These are phyloP conservation scores for Sonneratia alba DNA, from an alignment of 345 rosid species.

Conservation along the genomic window DNA sequence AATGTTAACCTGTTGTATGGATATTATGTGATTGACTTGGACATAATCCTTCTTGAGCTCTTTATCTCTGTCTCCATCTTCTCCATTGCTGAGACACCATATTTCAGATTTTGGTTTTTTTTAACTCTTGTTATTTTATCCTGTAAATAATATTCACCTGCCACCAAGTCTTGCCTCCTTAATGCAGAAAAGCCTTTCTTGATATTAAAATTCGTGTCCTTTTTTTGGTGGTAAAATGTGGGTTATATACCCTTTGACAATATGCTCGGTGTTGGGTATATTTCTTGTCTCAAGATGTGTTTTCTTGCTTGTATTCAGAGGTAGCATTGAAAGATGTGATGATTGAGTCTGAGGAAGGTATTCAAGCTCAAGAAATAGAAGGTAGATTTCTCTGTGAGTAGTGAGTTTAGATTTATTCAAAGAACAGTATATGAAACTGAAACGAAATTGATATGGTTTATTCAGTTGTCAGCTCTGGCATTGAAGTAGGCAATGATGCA, in stretches of 20 bases:
- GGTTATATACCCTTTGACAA: not conserved
- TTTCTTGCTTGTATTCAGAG: not conserved
- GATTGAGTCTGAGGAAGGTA: slow-evolving; percentile 28
- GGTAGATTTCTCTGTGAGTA: slow-evolving; percentile 25
- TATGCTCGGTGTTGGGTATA: not conserved
- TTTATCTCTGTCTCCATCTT: not conserved
- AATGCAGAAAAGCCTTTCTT: not conserved
- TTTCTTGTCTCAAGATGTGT: not conserved
- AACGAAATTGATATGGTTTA: not conserved
- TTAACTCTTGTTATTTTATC: not conserved
- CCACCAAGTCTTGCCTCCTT: no score
- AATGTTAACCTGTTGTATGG: not conserved
- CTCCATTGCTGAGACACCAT: not conserved
- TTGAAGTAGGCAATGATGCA: slow-evolving; percentile 5
- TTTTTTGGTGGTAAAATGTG: not conserved
- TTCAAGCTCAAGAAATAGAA: slow-evolving; percentile 23
- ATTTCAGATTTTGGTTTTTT: not conserved
- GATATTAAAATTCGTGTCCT: not conserved
- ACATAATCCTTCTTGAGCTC: not conserved
- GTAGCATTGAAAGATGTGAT: slow-evolving; percentile 15
- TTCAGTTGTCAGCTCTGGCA: slow-evolving; percentile 15
- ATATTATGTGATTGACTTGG: not conserved
- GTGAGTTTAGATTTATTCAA: slow-evolving; percentile 6
- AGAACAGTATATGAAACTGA: slow-evolving; percentile 10
- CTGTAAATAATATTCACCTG: no score